Evolutionary conservation across 352 stramenopile genomes (phyloP).

Genomic region (Phytophthora hybrid): DNA sequence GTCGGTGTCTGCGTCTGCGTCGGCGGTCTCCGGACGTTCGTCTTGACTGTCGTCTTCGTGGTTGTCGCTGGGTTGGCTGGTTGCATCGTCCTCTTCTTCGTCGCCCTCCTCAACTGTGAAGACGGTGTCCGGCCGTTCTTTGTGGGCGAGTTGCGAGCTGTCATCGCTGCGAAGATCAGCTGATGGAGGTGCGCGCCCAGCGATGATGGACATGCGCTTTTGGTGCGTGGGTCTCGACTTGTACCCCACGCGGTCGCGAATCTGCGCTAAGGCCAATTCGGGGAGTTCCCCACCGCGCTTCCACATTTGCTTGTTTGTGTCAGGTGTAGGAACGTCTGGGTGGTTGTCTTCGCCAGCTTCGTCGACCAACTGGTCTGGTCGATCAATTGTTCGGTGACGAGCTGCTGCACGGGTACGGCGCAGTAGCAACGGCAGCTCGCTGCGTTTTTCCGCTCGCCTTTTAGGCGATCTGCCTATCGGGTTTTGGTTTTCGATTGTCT

Average conservation of each 20-base stretch:
- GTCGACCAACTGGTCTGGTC: slow-evolving; percentile 3
- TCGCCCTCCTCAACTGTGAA: slow-evolving; percentile 23
- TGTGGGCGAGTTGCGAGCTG: not conserved
- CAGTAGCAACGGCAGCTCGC: slow-evolving; percentile 29
- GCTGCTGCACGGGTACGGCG: slow-evolving; percentile 21
- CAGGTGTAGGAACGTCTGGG: slow-evolving; percentile 8
- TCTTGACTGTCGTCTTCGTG: slow-evolving; percentile 2
- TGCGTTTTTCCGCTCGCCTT: slow-evolving; percentile 3
- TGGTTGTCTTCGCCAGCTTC: not conserved
- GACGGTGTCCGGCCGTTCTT: slow-evolving; percentile 5
- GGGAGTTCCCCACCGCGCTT: slow-evolving; percentile 37
- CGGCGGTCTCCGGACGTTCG: slow-evolving; percentile 9
- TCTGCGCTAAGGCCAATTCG: slow-evolving; percentile 32
- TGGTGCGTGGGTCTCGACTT: slow-evolving; percentile 2
- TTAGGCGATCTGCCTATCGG: not conserved
- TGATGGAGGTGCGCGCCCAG: slow-evolving; percentile 5
- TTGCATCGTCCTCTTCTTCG: slow-evolving; percentile 21
- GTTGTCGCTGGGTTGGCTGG: not conserved
- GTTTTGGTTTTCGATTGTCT: not conserved
- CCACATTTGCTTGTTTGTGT: slow-evolving; percentile 41
- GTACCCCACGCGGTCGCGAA: slow-evolving; percentile 36
- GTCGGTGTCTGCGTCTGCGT: slow-evolving; percentile 14
- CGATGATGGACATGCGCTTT: slow-evolving; percentile 44
- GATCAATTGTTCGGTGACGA: slow-evolving; percentile 8
- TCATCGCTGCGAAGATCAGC: not conserved